Base-by-base conservation (phyloP, 768 basidiomycete species). In the Grammothele lineata region DNA sequence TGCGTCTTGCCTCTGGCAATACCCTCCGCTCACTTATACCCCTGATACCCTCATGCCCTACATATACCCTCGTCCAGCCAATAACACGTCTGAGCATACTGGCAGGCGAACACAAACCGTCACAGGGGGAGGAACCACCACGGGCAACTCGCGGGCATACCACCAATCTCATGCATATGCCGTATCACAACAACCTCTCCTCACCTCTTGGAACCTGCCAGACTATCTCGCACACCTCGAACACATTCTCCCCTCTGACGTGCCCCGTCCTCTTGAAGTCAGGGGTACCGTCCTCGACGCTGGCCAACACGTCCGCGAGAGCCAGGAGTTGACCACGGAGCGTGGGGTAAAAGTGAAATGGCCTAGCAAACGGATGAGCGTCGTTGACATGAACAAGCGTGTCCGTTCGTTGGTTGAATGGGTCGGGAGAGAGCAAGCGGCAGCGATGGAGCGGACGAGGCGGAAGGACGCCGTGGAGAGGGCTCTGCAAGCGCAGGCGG, bases 381-480 rank as follows among this genome's bases (percentile, higher is more conserved):
- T 95, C n/a, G 87, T 84, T 17, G 95, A 97, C 64, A 95, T 98
- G 92, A 89, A 92, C 65, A 96, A 96, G 69, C 83, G 95, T 21
- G 90, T 95, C 19, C 76, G 90, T 27, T 80, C 85, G 35, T 74
- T 98, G 39, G 81, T 95, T 17, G 94, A 96, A 59, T 97, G 89
- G 83, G 91, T 96, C n/a, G 88, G 86, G 23, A 73, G 91, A 47
- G 87, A 92, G 60, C 88, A 92, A 65, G 87, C 85, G 7, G 80
- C 73, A 54, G 84, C 85, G 9, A 71, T 76, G 30, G 89, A 90
- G 61, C 78, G 89, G 35, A 74, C 73, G 23, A 74, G 87, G 55
- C 70, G 88, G 51, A 74, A 76, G 54, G 82, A 85, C 39, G 83
- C 87, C 2, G 62, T 92, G 50, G 77, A 80, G 47, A 78, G 73